Conservation (phyloP, 176 grass and related monocot species). For the Eleusine indica region DNA sequence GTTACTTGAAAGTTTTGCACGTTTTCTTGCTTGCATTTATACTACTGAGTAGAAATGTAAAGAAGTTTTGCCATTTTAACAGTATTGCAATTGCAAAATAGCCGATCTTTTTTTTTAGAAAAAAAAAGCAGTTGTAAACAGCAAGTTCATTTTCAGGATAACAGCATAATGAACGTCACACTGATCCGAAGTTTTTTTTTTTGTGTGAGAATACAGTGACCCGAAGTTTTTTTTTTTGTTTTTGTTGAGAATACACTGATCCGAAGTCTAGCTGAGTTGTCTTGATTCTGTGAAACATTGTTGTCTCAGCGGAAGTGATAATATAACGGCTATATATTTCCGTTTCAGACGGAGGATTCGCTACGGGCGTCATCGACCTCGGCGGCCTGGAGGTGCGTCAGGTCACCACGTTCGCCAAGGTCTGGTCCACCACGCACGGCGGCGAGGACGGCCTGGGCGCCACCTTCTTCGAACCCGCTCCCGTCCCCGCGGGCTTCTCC, state of each 20-base stretch:
- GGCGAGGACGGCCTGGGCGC: conserved; percentile 57
- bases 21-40: no score
- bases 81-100: no score
- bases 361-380: conserved; percentile 58
- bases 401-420: conserved; percentile 61
- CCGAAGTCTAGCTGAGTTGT: background rate
- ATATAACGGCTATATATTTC: background rate
- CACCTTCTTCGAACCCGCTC: conserved; percentile 65
- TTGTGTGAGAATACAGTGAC: no score
- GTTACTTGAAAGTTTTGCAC: no score
- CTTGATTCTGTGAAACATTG: background rate
- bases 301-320: no score
- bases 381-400: conserved; percentile 60
- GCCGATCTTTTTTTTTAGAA: no score
- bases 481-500: conserved; percentile 59
- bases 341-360: conserved; percentile 67
- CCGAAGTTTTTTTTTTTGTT: no score
- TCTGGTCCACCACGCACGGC: conserved; percentile 68
- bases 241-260: background rate
- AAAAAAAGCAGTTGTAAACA: no score
- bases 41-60: no score
- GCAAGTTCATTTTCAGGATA: no score
- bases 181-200: background rate
- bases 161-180: background rate
- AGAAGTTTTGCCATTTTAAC: no score